phyloP scores from a whole-genome alignment of 2,329 filamentous ascomycete species.

The Fusarium euwallaceae region DNA sequence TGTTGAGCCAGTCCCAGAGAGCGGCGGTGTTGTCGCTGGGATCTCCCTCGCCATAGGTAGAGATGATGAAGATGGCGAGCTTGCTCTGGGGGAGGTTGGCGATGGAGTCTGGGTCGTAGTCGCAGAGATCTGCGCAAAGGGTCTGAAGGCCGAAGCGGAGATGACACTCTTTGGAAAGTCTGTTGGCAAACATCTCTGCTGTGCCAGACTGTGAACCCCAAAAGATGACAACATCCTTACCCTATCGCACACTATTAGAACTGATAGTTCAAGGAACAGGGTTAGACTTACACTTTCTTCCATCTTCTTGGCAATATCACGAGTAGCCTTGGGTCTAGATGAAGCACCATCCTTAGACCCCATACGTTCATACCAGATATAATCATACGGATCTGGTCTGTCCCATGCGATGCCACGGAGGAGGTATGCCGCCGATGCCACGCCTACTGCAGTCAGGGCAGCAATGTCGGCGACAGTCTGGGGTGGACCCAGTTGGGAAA shows the following conservation, averaged over 20 bases:
- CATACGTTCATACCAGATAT: slow-evolving; percentile 63
- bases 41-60: slow-evolving; percentile 58
- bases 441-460: slow-evolving; percentile 43
- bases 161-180: slow-evolving; percentile 89
- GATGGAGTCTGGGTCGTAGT: slow-evolving; percentile 60
- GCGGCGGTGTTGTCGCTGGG: slow-evolving; percentile 53
- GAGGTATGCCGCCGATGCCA: slow-evolving; percentile 52
- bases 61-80: slow-evolving; percentile 53
- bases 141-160: slow-evolving; percentile 90
- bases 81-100: slow-evolving; percentile 42
- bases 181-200: slow-evolving; percentile 90
- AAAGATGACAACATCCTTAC: slow-evolving; percentile 92
- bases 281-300: slow-evolving; percentile 44
- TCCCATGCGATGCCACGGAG: slow-evolving; percentile 61
- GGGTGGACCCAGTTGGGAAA: slow-evolving; percentile 33
- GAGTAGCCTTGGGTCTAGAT: slow-evolving; percentile 52
- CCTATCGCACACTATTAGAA: slow-evolving; percentile 20
- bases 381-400: slow-evolving; percentile 61
- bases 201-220: slow-evolving; percentile 97
- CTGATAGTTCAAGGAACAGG: background rate
- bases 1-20: slow-evolving; percentile 49
- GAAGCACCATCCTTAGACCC: slow-evolving; percentile 48
- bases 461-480: slow-evolving; percentile 43
- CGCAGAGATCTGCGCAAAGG: slow-evolving; percentile 74
- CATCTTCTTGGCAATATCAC: slow-evolving; percentile 58